Conservation (phyloP, 2,329 filamentous ascomycete genomes). For the Arthrobotrys musiformis region DNA sequence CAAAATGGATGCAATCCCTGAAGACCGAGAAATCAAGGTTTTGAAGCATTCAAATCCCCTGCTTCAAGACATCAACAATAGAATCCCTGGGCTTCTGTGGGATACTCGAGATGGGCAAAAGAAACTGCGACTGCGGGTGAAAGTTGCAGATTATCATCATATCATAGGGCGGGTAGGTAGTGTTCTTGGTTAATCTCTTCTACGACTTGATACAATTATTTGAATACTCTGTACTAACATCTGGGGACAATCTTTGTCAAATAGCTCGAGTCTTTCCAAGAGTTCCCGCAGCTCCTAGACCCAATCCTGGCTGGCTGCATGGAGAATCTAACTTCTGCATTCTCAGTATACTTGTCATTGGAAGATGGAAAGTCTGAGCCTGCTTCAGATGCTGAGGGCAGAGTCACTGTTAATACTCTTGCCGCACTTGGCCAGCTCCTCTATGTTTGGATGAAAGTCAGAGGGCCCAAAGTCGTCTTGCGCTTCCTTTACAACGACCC, state of each 20-base stretch:
- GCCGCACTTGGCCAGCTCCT: constrained; percentile 81
- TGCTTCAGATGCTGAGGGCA: constrained; percentile 56
- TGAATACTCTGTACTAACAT: not conserved
- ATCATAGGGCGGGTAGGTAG: constrained; percentile 35
- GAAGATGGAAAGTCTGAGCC: constrained; percentile 49
- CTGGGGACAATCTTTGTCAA: not conserved
- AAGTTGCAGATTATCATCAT: constrained; percentile 60
- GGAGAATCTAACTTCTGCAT: constrained; percentile 78
- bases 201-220: too few species aligned
- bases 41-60: constrained; percentile 72
- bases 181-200: not conserved
- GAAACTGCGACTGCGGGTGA: constrained; percentile 67
- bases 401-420: constrained; percentile 33
- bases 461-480: constrained; percentile 90
- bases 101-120: constrained; percentile 66
- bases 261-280: constrained; percentile 86
- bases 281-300: constrained; percentile 92
- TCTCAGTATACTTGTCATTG: constrained; percentile 61
- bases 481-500: constrained; percentile 92
- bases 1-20: constrained; percentile 69
- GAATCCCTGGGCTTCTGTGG: constrained; percentile 68
- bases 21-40: constrained; percentile 72
- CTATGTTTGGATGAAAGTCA: constrained; percentile 92
- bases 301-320: constrained; percentile 80
- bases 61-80: constrained; percentile 70